Evolutionary conservation across 2,329 filamentous ascomycete genomes (phyloP), one percentile per base, ranked within the genome.

Genomic region (Thielaviopsis euricoi): DNA sequence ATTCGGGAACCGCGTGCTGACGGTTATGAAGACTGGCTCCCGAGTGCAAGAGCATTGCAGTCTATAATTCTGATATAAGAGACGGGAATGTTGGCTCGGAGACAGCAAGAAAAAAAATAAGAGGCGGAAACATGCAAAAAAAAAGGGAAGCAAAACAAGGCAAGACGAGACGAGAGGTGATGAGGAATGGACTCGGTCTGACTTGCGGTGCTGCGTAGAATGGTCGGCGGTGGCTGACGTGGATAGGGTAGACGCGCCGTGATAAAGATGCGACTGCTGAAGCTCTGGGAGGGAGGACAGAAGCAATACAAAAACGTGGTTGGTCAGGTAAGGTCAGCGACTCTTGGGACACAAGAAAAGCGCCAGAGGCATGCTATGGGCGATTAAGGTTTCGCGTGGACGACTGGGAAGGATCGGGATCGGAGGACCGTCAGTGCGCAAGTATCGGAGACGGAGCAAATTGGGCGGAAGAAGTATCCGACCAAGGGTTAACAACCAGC

Each of bases 11-110:
- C 33, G 43, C 17, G 64, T 77, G 81, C 65, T 81, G 78, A 65
- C 81, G 79, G 66, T 78, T 79, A 65, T 82, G 78, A 21, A 82
- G 71, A 67, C 78, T 76, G 54, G 79, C 79, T 52, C 77, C 79
- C 19, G 77, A 73, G 64, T 82, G 79, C 37, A 82, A 69, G 65
- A 82, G 79, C 79, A 82, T 82, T 62, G 54, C 57, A 58, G 46
- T 55, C 26, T 50, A 25, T 50, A 19, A 48, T n/a, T 17, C n/a
- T 23, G 22, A 19, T 46, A 48, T 43, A 26, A 58, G 37, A 52
- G 25, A n/a, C n/a, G n/a, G n/a, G 19, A 51, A 51, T n/a, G 46
- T 9, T 29, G 23, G 40, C 25, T 46, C n/a, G n/a, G 25, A 40
- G 22, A 22, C 25, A 21, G n/a, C n/a, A n/a, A n/a, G n/a, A n/a